Base-by-base conservation (phyloP, 2,329 filamentous ascomycete genomes). In the Colletotrichum siamense region DNA sequence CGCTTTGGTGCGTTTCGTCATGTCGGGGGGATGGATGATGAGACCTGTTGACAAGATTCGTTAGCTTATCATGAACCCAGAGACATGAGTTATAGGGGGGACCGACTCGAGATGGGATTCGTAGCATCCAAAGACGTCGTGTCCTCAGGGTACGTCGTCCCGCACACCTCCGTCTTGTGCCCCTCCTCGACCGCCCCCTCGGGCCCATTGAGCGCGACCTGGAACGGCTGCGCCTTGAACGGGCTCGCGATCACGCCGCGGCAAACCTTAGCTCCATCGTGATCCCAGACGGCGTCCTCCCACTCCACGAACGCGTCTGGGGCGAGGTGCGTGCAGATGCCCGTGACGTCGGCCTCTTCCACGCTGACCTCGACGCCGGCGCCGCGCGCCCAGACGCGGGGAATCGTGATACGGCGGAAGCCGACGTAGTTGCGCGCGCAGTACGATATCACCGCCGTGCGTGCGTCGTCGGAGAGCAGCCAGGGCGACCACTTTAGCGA, bases 171-270 rank as follows among this genome's bases (percentile, higher is more conserved):
- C 0, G 85, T 84, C 5, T 81, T 80, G 71, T 92, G 91, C 0
- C 80, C 73, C 6, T 80, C 78, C 10, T 81, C 69, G 0, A 80
- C 71, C 16, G 78, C 64, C 62, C 78, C 63, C 44, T 82, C 69
- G 0, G 78, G 52, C 2, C 82, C 83, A 12, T 81, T 78, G 18
- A 91, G 81, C 1, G 86, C 79, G 16, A 92, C 82, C 63, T 91
- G 87, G 71, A 92, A 92, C 0, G 89, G 85, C 62, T 87, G 87
- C 3, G 87, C 84, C 18, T 86, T 82, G 44, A 88, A 86, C 0
- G 91, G 90, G 0, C 90, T 91, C 2, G 88, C 87, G 7, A 92
- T 87, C 4, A 92, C 83, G 4, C 90, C 91, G n/a, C 90, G 87
- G 61, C 87, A 90, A 55, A 86, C 79, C n/a, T 83, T 84, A 1